Evolutionary conservation across 2,329 filamentous ascomycete species (phyloP).

Genomic region (Cercospora beticola): DNA sequence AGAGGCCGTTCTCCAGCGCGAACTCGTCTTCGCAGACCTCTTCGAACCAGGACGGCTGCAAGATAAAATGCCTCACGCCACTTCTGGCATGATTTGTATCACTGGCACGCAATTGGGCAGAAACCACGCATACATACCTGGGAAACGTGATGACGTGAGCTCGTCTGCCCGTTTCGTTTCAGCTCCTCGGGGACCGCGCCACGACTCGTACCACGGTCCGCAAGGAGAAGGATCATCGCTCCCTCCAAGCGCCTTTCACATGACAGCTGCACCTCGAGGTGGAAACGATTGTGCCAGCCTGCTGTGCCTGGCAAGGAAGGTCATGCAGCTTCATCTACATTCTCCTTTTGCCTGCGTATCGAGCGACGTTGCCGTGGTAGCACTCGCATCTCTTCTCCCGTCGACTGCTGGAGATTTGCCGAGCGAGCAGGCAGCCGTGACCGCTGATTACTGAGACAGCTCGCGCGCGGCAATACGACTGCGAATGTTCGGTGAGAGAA

Average conservation of each 20-base stretch:
- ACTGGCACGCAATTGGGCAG: constrained; percentile 14
- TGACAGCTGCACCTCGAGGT: background rate
- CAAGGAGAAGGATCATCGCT: background rate
- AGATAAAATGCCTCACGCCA: constrained; percentile 10
- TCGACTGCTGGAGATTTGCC: background rate
- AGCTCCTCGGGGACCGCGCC: background rate
- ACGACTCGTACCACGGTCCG: background rate
- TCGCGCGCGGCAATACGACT: background rate
- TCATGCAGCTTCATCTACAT: background rate
- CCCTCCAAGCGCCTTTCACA: background rate
- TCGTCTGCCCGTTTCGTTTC: background rate
- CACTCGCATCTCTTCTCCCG: background rate
- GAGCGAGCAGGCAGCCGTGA: background rate
- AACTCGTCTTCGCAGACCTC: background rate
- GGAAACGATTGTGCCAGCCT: background rate
- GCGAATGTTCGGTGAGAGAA: constrained; percentile 45
- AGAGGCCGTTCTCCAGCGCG: background rate
- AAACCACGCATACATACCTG: background rate
- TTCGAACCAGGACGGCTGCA: background rate
- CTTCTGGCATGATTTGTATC: constrained; percentile 11
- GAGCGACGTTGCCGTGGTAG: background rate
- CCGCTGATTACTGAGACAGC: background rate
- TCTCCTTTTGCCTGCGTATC: background rate
- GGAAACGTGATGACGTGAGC: constrained; percentile 2
- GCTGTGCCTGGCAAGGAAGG: background rate